Evolutionary conservation across 176 grass and related monocot genomes (phyloP).

Genomic region (Bonia amplexicaulis): DNA sequence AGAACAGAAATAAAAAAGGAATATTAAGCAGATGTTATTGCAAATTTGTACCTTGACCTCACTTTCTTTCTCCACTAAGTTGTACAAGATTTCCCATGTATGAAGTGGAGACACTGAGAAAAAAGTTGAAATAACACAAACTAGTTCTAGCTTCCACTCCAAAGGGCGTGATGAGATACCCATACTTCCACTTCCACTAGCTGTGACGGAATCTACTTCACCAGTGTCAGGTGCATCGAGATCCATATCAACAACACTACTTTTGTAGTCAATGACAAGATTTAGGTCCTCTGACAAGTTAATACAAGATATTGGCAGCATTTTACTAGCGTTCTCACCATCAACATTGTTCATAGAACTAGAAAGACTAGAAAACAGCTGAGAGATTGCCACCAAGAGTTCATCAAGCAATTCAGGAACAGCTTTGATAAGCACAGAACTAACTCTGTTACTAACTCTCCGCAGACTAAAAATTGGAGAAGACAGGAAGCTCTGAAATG

Average conservation of each 20-base stretch:
- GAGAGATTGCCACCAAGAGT: conserved; percentile 58
- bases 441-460: conserved; percentile 32
- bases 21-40: not conserved
- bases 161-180: conserved; percentile 45
- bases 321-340: conserved; percentile 37
- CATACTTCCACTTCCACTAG: conserved; percentile 40
- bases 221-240: conserved; percentile 62
- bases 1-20: conserved; percentile 13
- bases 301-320: conserved; percentile 38
- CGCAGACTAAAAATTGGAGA: conserved; percentile 60
- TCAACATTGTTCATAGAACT: conserved; percentile 39
- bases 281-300: conserved; percentile 43
- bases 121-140: conserved; percentile 61
- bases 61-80: conserved; percentile 52
- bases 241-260: conserved; percentile 71
- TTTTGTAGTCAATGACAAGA: conserved; percentile 36
- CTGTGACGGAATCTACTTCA: conserved; percentile 48
- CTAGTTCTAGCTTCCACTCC: conserved; percentile 61
- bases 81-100: conserved; percentile 81
- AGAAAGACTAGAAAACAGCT: conserved; percentile 59
- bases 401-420: conserved; percentile 53
- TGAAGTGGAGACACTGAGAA: conserved; percentile 57
- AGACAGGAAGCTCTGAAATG: conserved; percentile 57
- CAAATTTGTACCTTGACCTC: conserved; percentile 56
- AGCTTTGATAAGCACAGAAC: conserved; percentile 36